Evolutionary conservation across 2,329 filamentous ascomycete genomes (phyloP).

Genomic region (Talaromyces verruculosus): DNA sequence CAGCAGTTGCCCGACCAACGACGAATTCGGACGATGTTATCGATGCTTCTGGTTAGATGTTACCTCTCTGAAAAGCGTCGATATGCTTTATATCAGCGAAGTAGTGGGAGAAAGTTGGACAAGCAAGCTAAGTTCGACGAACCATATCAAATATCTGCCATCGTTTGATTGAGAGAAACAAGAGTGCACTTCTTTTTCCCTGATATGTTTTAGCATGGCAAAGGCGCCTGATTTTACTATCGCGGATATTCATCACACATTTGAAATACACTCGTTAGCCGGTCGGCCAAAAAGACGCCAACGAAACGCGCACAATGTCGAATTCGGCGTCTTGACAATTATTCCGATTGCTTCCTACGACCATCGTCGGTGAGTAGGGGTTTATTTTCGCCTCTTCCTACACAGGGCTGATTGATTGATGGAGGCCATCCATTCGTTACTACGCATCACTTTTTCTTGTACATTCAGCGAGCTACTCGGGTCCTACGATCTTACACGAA

Average conservation of each 20-base stretch:
- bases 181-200: conserved; percentile 31
- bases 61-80: background rate
- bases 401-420: conserved; percentile 24
- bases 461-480: conserved; percentile 1
- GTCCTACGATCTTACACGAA: background rate
- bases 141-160: conserved; percentile 29
- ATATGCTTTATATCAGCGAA: background rate
- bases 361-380: conserved; percentile 31
- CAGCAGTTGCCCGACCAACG: conserved; percentile 35
- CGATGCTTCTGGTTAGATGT: conserved; percentile 33
- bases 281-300: background rate
- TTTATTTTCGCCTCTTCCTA: conserved; percentile 26
- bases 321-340: background rate
- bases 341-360: background rate
- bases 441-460: background rate
- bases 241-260: background rate
- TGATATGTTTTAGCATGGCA: conserved; percentile 39
- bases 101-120: conserved; percentile 23
- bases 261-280: background rate
- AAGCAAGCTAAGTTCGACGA: conserved; percentile 42
- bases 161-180: conserved; percentile 28
- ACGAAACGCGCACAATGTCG: background rate
- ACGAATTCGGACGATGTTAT: conserved; percentile 38
- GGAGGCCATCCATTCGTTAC: background rate
- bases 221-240: conserved; percentile 15